Evolutionary conservation across 306 rosid species (phyloP).

Genomic region (Cucurbita argyrosperma): DNA sequence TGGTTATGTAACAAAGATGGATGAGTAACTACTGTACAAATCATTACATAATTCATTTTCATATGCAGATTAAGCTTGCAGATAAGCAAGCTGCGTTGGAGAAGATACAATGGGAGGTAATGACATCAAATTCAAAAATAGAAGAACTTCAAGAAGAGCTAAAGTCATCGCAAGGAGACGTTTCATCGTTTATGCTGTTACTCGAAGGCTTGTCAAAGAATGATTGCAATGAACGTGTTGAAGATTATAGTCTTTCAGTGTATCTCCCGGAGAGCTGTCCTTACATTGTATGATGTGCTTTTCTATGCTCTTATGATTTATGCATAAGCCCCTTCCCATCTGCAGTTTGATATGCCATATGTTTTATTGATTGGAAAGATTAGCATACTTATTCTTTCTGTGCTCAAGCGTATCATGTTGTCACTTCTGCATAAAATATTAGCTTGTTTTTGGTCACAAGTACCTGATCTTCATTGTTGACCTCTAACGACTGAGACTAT

Average conservation of each 20-base stretch:
- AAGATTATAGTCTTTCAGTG: constrained; percentile 18
- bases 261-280: constrained; percentile 18
- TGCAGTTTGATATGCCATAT: no score
- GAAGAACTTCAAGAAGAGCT: constrained; percentile 38
- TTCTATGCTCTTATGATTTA: neutral
- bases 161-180: constrained; percentile 23
- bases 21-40: neutral
- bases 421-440: neutral
- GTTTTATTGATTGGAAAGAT: neutral
- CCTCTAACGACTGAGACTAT: neutral
- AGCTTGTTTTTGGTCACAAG: no score
- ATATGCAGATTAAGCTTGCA: constrained; percentile 69
- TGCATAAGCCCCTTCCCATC: no score
- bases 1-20: neutral
- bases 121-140: constrained; percentile 40
- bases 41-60: neutral
- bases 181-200: constrained; percentile 36
- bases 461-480: no score
- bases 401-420: neutral
- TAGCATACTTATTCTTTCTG: neutral
- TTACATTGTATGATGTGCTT: constrained; percentile 10
- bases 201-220: constrained; percentile 49
- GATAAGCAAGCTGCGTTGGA: constrained; percentile 95
- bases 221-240: constrained; percentile 10
- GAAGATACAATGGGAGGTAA: constrained; percentile 75